Conservation (phyloP, 140 eudicot species). For the Oenanthe javanica region DNA sequence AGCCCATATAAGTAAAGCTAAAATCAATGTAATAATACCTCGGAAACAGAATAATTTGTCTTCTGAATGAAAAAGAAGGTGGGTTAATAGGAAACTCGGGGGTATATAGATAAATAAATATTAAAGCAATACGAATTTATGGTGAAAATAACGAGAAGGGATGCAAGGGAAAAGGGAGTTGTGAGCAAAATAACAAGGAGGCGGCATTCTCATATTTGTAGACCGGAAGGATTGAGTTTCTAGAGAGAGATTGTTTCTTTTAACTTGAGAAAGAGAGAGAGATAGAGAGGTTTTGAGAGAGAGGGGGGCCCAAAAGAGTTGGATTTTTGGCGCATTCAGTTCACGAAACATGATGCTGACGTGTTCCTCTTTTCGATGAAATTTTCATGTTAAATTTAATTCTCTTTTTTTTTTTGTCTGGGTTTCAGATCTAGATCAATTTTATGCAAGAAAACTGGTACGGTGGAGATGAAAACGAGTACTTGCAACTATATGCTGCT, state of each 20-base stretch:
- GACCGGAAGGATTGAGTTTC: background rate
- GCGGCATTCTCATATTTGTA: conserved; percentile 39
- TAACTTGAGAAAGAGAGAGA: background rate
- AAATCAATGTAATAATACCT: background rate
- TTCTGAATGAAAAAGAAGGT: background rate
- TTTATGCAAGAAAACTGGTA: too few species aligned
- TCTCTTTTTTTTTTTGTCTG: background rate
- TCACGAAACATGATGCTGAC: background rate
- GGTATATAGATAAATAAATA: background rate
- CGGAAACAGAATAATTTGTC: background rate
- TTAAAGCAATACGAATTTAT: background rate
- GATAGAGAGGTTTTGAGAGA: background rate
- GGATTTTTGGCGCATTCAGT: conserved; percentile 18
- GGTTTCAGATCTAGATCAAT: background rate
- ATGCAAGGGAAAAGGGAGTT: conserved; percentile 10
- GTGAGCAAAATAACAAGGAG: conserved; percentile 11
- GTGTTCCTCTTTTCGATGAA: background rate
- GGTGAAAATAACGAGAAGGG: conserved; percentile 14
- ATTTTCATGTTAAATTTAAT: too few species aligned
- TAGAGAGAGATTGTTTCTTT: conserved; percentile 1
- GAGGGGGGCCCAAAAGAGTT: background rate
- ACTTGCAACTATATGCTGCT: too few species aligned
- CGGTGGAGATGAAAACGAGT: too few species aligned
- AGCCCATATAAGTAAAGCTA: background rate
- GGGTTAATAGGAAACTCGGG: background rate